These are phyloP conservation scores for Suaeda aralocaspica DNA, from an alignment of 148 eudicot species.

Conservation along the genomic window DNA sequence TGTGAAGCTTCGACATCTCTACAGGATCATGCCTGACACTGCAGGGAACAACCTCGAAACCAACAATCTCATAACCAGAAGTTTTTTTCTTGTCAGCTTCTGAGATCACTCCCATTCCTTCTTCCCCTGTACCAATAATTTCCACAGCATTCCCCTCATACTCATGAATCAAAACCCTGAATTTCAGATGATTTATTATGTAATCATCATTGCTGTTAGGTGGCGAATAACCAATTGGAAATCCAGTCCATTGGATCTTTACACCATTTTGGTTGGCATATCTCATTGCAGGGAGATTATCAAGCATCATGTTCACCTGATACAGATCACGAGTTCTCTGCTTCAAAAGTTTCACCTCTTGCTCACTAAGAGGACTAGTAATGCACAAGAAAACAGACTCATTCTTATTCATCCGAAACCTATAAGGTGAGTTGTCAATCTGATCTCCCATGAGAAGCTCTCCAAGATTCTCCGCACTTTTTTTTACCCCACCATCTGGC, in stretches of 20 bases:
- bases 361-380: slow-evolving; percentile 37
- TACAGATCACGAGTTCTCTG: slow-evolving; percentile 63
- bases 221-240: slow-evolving; percentile 55
- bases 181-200: slow-evolving; percentile 59
- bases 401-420: slow-evolving; percentile 56
- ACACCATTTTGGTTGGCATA: slow-evolving; percentile 47
- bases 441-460: slow-evolving; percentile 79
- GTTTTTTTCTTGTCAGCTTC: slow-evolving; percentile 51
- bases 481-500: slow-evolving; percentile 49
- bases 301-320: slow-evolving; percentile 70
- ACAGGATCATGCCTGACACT: slow-evolving; percentile 54
- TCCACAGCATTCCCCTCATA: slow-evolving; percentile 57
- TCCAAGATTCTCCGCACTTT: slow-evolving; percentile 82
- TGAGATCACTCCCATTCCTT: slow-evolving; percentile 53
- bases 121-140: slow-evolving; percentile 62
- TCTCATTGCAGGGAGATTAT: slow-evolving; percentile 67
- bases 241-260: slow-evolving; percentile 60
- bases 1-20: slow-evolving; percentile 49
- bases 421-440: slow-evolving; percentile 66
- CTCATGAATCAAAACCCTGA: slow-evolving; percentile 59
- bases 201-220: slow-evolving; percentile 44
- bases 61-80: slow-evolving; percentile 50
- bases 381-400: slow-evolving; percentile 61
- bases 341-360: slow-evolving; percentile 61
- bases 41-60: slow-evolving; percentile 65